Conservation (phyloP, 768 basidiomycete species). For the Russula vinacea region DNA sequence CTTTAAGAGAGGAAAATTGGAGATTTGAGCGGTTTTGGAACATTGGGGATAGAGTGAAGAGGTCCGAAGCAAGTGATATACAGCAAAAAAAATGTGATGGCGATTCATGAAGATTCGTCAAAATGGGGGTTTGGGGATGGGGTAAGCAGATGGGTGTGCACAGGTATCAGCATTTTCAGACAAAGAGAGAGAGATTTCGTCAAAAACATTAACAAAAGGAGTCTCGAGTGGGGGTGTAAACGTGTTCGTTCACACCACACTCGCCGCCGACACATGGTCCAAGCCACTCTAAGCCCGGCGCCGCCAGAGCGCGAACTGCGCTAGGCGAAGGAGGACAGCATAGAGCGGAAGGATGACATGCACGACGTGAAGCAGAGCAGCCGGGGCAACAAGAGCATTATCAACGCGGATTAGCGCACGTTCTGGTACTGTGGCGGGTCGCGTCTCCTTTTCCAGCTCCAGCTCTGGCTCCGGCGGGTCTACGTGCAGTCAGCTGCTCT, state of each 20-base stretch:
- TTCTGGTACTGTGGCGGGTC: neutral
- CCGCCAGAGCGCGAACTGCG: conserved; percentile 18
- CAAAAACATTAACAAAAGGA: neutral
- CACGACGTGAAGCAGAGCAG: conserved; percentile 20
- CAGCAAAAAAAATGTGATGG: conserved; percentile 24
- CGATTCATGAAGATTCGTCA: conserved; percentile 15
- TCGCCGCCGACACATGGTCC: neutral
- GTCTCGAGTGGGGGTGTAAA: neutral
- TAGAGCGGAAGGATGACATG: conserved; percentile 26
- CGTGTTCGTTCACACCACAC: neutral
- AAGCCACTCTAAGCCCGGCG: conserved; percentile 14
- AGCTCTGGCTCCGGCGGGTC: conserved; percentile 23
- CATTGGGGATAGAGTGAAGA: conserved; percentile 2
- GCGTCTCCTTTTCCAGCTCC: neutral
- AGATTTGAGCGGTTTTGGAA: conserved; percentile 5
- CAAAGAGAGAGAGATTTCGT: conserved; percentile 13
- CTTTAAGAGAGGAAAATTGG: neutral
- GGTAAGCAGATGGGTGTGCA: conserved; percentile 15
- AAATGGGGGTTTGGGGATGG: neutral
- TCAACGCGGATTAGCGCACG: conserved; percentile 12
- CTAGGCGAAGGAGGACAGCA: conserved; percentile 24
- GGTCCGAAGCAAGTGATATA: conserved; percentile 22
- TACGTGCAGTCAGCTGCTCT: conserved; percentile 26
- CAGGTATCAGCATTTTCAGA: conserved; percentile 22
- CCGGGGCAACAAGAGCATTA: conserved; percentile 10